Evolutionary conservation across 1,139 yeast species (phyloP).

Genomic region (Blastobotrys elegans): DNA sequence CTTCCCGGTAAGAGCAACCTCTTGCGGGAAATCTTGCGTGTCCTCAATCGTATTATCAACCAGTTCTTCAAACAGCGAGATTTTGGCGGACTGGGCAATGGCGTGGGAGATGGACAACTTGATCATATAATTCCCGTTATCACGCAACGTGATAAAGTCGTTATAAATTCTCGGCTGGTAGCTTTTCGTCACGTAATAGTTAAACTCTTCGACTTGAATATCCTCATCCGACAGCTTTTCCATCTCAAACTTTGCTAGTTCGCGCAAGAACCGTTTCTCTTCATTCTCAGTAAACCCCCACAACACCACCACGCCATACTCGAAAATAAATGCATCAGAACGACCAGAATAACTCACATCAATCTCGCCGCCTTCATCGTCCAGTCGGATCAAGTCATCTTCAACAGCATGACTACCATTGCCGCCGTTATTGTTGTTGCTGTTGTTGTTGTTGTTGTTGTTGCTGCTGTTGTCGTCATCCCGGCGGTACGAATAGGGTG

Average conservation of each 20-base stretch:
- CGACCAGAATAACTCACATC: slow-evolving; percentile 67
- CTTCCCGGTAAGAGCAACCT: slow-evolving; percentile 89
- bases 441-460: no score
- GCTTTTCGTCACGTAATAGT: slow-evolving; percentile 85
- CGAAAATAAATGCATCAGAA: slow-evolving; percentile 81
- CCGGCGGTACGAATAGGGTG: slow-evolving; percentile 74
- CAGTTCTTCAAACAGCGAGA: slow-evolving; percentile 88
- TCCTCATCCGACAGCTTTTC: slow-evolving; percentile 90
- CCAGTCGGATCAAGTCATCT: slow-evolving; percentile 60
- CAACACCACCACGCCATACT: slow-evolving; percentile 88
- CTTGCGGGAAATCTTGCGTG: slow-evolving; percentile 94
- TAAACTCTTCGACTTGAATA: slow-evolving; percentile 89
- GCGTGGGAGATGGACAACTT: slow-evolving; percentile 89
- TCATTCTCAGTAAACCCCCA: slow-evolving; percentile 92
- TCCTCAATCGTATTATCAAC: slow-evolving; percentile 95
- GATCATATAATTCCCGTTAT: slow-evolving; percentile 85
- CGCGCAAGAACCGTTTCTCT: slow-evolving; percentile 76
- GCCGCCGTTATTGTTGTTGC: slow-evolving; percentile 44
- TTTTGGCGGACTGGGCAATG: slow-evolving; percentile 86
- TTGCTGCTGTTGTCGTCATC: slow-evolving; percentile 41
- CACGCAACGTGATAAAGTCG: slow-evolving; percentile 87
- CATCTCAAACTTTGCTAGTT: slow-evolving; percentile 79
- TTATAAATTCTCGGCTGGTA: slow-evolving; percentile 94
- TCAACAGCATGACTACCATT: no score
- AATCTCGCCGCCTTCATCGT: slow-evolving; percentile 93